These are phyloP conservation scores for Peronospora destructor DNA, from an alignment of 352 stramenopile genomes.

Conservation along the genomic window DNA sequence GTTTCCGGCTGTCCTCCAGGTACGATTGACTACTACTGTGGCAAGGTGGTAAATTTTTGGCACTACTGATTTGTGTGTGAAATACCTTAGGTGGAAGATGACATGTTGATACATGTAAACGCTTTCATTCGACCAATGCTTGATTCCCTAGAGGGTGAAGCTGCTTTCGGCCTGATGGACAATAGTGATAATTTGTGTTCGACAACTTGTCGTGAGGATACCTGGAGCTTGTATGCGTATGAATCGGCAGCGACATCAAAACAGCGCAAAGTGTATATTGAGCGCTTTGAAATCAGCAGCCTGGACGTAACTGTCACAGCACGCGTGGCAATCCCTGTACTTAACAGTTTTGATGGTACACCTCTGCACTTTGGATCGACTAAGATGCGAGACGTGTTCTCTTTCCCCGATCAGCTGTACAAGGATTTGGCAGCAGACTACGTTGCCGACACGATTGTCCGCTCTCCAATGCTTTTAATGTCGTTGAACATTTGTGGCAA, in stretches of 20 bases:
- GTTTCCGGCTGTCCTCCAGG: constrained; percentile 57
- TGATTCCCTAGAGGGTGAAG: constrained; percentile 29
- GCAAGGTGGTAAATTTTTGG: neutral
- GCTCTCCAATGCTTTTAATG: constrained; percentile 72
- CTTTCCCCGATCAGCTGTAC: constrained; percentile 63
- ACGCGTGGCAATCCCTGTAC: constrained; percentile 62
- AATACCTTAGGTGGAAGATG: constrained; percentile 43
- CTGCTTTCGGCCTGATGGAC: neutral
- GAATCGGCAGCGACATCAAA: constrained; percentile 26
- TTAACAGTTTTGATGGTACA: constrained; percentile 80
- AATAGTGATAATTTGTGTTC: neutral
- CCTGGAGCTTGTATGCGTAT: constrained; percentile 21
- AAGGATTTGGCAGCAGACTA: constrained; percentile 83
- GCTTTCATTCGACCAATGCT: constrained; percentile 39
- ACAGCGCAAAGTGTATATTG: constrained; percentile 59
- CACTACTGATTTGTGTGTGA: neutral
- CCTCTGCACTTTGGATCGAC: constrained; percentile 51
- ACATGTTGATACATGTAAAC: constrained; percentile 41
- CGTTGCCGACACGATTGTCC: constrained; percentile 71
- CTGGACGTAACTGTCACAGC: constrained; percentile 67
- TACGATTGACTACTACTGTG: constrained; percentile 16
- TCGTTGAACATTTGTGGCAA: constrained; percentile 84
- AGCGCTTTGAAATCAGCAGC: constrained; percentile 45
- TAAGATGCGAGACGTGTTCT: constrained; percentile 62
- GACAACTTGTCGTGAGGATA: neutral